phyloP scores from a whole-genome alignment of 441 rosid species.

The Aquilaria agallochum region DNA sequence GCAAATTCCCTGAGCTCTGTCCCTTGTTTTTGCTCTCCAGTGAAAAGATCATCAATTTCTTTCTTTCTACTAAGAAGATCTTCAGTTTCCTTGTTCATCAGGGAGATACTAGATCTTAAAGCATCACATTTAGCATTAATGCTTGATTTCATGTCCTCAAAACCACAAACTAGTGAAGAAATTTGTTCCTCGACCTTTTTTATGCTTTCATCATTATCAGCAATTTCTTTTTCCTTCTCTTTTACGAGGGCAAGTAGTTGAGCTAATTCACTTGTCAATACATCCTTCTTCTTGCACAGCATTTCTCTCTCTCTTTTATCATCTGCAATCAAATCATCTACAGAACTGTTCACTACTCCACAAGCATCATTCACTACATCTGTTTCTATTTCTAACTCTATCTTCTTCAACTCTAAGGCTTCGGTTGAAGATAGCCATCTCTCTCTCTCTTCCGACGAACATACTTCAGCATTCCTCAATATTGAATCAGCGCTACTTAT shows the following conservation, averaged over 20 bases:
- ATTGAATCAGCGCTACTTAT: conserved; percentile 44
- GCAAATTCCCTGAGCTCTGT: conserved; percentile 65
- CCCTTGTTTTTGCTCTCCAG: conserved; percentile 49
- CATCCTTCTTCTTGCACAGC: conserved; percentile 44
- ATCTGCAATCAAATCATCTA: conserved; percentile 47
- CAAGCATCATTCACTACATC: conserved; percentile 54
- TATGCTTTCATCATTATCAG: conserved; percentile 52
- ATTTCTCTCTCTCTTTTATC: conserved; percentile 51
- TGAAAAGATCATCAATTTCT: conserved; percentile 43
- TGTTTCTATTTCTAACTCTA: conserved; percentile 64
- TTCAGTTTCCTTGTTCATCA: conserved; percentile 42
- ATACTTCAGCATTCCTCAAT: conserved; percentile 36
- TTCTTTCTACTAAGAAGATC: conserved; percentile 45
- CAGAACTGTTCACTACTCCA: conserved; percentile 35
- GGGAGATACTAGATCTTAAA: conserved; percentile 46
- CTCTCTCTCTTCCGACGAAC: conserved; percentile 43
- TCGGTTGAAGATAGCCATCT: conserved; percentile 61
- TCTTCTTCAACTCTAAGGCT: conserved; percentile 57
- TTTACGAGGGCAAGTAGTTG: conserved; percentile 60
- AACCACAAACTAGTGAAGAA: conserved; percentile 44
- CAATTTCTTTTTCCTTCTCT: conserved; percentile 69
- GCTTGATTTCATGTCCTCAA: conserved; percentile 49
- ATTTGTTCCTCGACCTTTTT: conserved; percentile 59
- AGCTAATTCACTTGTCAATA: conserved; percentile 50
- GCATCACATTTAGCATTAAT: conserved; percentile 39